Evolutionary conservation across 495 filamentous ascomycete genomes (phyloP), one percentile per base, ranked within the genome.

Genomic region (Penicillium chermesinum): DNA sequence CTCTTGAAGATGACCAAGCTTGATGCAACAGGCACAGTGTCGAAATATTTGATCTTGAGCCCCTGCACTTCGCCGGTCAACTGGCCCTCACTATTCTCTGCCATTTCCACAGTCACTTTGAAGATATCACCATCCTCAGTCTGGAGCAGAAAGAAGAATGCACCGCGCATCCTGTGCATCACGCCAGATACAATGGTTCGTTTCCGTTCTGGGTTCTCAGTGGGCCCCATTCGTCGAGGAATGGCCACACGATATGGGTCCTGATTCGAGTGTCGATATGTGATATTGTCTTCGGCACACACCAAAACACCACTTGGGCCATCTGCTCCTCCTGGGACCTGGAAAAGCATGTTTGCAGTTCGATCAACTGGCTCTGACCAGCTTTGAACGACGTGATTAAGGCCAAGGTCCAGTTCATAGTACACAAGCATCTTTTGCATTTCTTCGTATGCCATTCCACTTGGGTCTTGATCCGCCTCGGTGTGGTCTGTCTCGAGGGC

Each of bases 121-220:
- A 99, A 96, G 4, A 99, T 74, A 68, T 99, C 94, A 18, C 94
- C 94, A 63, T 97, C 94, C 40, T 97, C 91, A 1, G 85, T 86
- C 63, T 99, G 94, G 7, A 99, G 74, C 3, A 99, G 80, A 63
- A 96, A 96, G 70, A 99, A 99, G 70, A 97, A 97, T 1, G 90
- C 90, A n/a, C 91, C 91, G 51, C 87, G 86, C 69, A 95, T 86
- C 64, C 89, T 95, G 68, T 97, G 91, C 87, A 97, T 94, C 19
- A 95, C 89, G 15, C 94, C 94, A 8, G 89, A 78, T 8, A 88
- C 81, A 48, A 97, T 91, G 13, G 69, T 79, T 3, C 93, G 83
- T 62, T 95, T 96, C 44, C 94, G 77, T 49, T 91, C 82, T 0
- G 91, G 94, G 57, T 99, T 89, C 64, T 99, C 94, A 0, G 88